phyloP scores from a whole-genome alignment of 441 rosid genomes.

The Rhodomyrtus psidioides region DNA sequence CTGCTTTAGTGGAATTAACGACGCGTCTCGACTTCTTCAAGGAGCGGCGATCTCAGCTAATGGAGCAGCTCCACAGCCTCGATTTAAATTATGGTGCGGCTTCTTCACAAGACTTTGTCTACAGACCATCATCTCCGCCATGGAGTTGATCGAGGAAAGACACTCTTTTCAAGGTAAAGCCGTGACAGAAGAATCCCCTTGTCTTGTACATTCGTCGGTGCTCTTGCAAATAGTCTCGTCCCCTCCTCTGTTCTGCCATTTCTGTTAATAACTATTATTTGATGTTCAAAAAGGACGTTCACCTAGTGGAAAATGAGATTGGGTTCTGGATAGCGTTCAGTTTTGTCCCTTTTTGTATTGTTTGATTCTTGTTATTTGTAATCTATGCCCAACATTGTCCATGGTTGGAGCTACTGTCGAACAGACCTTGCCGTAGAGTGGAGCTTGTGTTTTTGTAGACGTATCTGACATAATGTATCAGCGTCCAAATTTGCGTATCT shows the following conservation, averaged over 20 bases:
- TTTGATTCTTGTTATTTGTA: neutral
- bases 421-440: neutral
- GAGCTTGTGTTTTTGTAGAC: neutral
- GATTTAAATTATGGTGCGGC: slow-evolving; percentile 69
- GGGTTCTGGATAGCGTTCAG: neutral
- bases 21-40: slow-evolving; percentile 93
- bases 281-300: neutral
- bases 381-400: neutral
- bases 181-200: neutral
- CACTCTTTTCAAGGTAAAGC: neutral
- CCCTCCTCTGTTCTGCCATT: neutral
- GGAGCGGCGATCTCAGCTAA: slow-evolving; percentile 90
- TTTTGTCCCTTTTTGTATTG: neutral
- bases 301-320: neutral
- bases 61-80: slow-evolving; percentile 94
- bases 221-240: slow-evolving; percentile 32
- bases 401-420: neutral
- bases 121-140: slow-evolving; percentile 80
- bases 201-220: slow-evolving; percentile 41
- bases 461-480: neutral
- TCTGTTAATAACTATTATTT: neutral
- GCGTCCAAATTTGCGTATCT: neutral
- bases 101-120: slow-evolving; percentile 70
- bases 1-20: slow-evolving; percentile 85
- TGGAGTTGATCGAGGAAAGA: slow-evolving; percentile 43